Evolutionary conservation across 345 rosid genomes (phyloP).

Genomic region (Sisymbrium altissimum): DNA sequence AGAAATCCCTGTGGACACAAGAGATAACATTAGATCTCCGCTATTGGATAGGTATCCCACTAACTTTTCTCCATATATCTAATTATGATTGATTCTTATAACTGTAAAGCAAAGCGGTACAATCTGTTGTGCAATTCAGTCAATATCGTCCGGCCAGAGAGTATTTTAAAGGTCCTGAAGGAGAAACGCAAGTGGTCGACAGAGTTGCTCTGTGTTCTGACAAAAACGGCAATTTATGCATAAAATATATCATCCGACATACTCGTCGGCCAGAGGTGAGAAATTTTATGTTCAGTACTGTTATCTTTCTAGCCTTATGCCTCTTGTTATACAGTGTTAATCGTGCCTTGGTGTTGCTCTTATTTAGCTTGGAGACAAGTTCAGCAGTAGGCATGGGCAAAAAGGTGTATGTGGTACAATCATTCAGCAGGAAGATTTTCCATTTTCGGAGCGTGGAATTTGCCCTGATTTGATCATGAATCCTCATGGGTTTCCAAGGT

Average conservation of each 20-base stretch:
- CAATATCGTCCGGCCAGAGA: conserved; percentile 53
- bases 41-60: conserved; percentile 48
- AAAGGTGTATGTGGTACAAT: conserved; percentile 98
- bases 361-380: conserved; percentile 84
- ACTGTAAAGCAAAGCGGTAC: neutral
- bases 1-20: conserved; percentile 52
- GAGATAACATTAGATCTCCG: conserved; percentile 30
- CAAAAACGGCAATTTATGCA: conserved; percentile 41
- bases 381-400: conserved; percentile 98
- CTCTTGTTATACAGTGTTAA: conserved; percentile 7
- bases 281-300: neutral
- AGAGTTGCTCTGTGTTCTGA: conserved; percentile 76
- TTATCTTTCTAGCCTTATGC: neutral
- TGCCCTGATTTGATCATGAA: conserved; percentile 98
- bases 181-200: conserved; percentile 80
- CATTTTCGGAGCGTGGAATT: conserved; percentile 94
- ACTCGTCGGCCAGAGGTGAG: conserved; percentile 95
- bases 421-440: conserved; percentile 92
- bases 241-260: conserved; percentile 76
- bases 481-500: conserved; percentile 99
- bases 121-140: conserved; percentile 36
- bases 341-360: neutral
- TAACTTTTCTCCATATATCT: neutral
- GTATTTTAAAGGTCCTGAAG: conserved; percentile 66
- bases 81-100: conserved; percentile 2